Evolutionary conservation across 1,284 basidiomycete species (phyloP), one percentile per base, ranked within the genome.

Genomic region (Ceratobasidium sp.): DNA sequence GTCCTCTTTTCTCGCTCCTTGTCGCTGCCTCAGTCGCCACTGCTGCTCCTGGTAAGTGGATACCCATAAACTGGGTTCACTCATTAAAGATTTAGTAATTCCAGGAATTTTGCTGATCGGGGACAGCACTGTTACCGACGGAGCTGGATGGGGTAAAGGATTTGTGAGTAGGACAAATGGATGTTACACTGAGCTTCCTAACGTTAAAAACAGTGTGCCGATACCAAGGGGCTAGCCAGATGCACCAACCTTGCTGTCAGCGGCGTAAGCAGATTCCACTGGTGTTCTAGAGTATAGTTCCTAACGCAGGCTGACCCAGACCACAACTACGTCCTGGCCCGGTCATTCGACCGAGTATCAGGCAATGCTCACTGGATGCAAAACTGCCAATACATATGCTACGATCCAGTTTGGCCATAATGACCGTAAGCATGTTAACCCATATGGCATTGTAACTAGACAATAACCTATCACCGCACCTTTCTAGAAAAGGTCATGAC

Each of bases 221-320:
- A 72, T 62, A 72, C 69, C 16, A 72, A 31, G 19, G 69, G 69
- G 19, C 58, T 72, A 13, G 69, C 69, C 22, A 72, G 58, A 19
- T 72, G 58, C 58, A 72, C 69, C 19, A 72, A 62, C n/a, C 69
- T 72, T 62, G 22, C 69, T 51, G 69, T 72, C 22, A 61, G 69
- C 41, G 69, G 56, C 11, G 69, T 72, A 43, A 39, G 69, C 34
- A 7, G 37, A 41, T 34, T 1, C 37, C 34, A 8, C 29, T 8
- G 16, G 2, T 5, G 1, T 11, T 31, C 13, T 7, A 24, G 46
- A 1, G 43, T 29, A 22, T 27, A 51, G 5, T 7, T 19, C 13
- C 27, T 51, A 58, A 62, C 41, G 24, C 31, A 16, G 19, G 7
- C 61, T 27, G 14, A 41, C 8, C 22, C n/a, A 72, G 69, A 72